Conservation (phyloP, 495 filamentous ascomycete genomes). For the Lophiostoma macrostomum region DNA sequence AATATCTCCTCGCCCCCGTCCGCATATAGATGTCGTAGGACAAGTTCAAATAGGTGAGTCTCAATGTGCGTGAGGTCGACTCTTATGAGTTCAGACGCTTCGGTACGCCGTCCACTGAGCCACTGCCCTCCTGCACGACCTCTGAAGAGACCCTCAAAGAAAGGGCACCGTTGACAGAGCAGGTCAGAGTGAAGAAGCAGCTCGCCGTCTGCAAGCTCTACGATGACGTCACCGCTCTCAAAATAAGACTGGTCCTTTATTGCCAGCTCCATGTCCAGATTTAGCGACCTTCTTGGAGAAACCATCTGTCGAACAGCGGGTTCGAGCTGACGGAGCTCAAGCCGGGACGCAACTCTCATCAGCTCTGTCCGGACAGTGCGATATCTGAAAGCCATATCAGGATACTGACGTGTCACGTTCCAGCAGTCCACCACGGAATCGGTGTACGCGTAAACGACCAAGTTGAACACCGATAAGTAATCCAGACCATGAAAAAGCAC, state of each 20-base stretch:
- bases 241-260: slow-evolving; percentile 66
- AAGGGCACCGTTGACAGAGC: slow-evolving; percentile 81
- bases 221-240: slow-evolving; percentile 67
- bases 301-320: slow-evolving; percentile 71
- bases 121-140: slow-evolving; percentile 81
- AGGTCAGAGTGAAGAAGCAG: slow-evolving; percentile 71
- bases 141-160: slow-evolving; percentile 85
- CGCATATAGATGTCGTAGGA: slow-evolving; percentile 78
- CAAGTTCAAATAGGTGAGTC: slow-evolving; percentile 67
- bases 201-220: slow-evolving; percentile 70
- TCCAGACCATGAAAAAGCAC: slow-evolving; percentile 66
- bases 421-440: slow-evolving; percentile 81
- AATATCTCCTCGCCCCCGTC: slow-evolving; percentile 81
- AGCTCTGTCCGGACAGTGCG: slow-evolving; percentile 77
- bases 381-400: slow-evolving; percentile 62
- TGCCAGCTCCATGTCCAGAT: slow-evolving; percentile 64
- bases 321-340: slow-evolving; percentile 68
- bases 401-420: slow-evolving; percentile 63
- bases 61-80: slow-evolving; percentile 84
- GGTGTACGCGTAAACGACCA: slow-evolving; percentile 76
- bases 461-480: slow-evolving; percentile 70
- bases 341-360: slow-evolving; percentile 68
- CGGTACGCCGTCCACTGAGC: slow-evolving; percentile 68
- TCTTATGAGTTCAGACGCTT: slow-evolving; percentile 48
- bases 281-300: slow-evolving; percentile 58